A percentile compares a stretch with the other conserved stretches of the same genome.
phyloP scores from a whole-genome alignment of 495 filamentous ascomycete species.

The Ascodesmis nigricans region DNA sequence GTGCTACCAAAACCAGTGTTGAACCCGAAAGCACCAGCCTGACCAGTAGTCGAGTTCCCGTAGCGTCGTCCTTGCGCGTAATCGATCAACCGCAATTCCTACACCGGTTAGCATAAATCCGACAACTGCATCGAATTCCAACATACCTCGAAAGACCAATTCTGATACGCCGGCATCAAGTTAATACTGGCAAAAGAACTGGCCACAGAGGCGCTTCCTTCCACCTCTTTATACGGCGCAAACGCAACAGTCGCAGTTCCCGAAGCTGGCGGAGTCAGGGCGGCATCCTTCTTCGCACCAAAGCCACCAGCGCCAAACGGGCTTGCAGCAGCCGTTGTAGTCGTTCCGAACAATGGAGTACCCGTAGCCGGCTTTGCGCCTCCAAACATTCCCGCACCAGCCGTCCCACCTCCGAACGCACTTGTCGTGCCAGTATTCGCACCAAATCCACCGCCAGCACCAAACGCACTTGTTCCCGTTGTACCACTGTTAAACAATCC shows the following conservation, averaged over 20 bases:
- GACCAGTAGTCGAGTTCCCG: constrained; percentile 42
- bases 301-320: constrained; percentile 28
- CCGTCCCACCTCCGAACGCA: no score
- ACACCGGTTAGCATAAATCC: constrained; percentile 5
- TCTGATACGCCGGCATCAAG: constrained; percentile 67
- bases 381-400: constrained; percentile 32
- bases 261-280: constrained; percentile 28
- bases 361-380: constrained; percentile 16
- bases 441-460: constrained; percentile 31
- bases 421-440: constrained; percentile 17
- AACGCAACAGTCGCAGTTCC: constrained; percentile 62
- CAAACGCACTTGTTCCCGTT: constrained; percentile 32
- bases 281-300: constrained; percentile 13
- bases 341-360: constrained; percentile 15
- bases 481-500: constrained; percentile 23
- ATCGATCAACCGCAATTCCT: constrained; percentile 68
- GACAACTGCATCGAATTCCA: neutral
- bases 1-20: constrained; percentile 34
- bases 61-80: constrained; percentile 68
- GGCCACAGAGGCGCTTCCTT: constrained; percentile 29
- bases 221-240: constrained; percentile 59
- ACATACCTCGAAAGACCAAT: constrained; percentile 55
- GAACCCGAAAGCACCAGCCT: constrained; percentile 56
- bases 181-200: constrained; percentile 65
- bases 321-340: constrained; percentile 20